Evolutionary conservation across 2,329 filamentous ascomycete genomes (phyloP).

Genomic region (Allantophomopsis lycopodina): DNA sequence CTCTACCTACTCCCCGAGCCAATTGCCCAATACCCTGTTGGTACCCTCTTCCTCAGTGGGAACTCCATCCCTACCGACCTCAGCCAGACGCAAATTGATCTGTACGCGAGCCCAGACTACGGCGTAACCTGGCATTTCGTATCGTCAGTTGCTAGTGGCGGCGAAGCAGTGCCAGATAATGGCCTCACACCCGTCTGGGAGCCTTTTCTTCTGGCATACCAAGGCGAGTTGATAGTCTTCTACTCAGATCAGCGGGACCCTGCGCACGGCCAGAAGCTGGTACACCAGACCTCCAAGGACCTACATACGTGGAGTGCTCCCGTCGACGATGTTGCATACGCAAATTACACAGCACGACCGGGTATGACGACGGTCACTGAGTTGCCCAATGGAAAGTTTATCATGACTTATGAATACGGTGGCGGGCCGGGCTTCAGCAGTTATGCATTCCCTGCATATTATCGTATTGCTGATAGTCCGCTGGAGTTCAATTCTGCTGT

Average conservation of each 20-base stretch:
- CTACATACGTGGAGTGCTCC: constrained; percentile 42
- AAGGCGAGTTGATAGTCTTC: constrained; percentile 48
- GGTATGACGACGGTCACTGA: constrained; percentile 52
- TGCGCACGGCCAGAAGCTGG: constrained; percentile 52
- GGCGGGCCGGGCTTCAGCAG: constrained; percentile 1
- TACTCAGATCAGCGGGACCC: constrained; percentile 60
- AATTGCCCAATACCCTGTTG: constrained; percentile 42
- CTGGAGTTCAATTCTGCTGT: constrained; percentile 12
- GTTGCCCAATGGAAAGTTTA: constrained; percentile 39
- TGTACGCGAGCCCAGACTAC: constrained; percentile 49
- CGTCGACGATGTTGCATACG: constrained; percentile 48
- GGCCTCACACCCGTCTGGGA: constrained; percentile 61
- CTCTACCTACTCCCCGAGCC: constrained; percentile 46
- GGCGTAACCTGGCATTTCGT: constrained; percentile 55
- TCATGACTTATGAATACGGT: constrained; percentile 49
- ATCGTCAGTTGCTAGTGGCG: constrained; percentile 47
- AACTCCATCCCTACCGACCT: constrained; percentile 32
- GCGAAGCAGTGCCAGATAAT: constrained; percentile 42
- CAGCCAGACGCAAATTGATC: constrained; percentile 50
- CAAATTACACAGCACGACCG: constrained; percentile 47
- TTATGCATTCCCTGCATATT: constrained; percentile 18
- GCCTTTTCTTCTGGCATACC: constrained; percentile 47
- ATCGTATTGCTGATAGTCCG: constrained; percentile 16
- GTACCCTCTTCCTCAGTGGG: constrained; percentile 45
- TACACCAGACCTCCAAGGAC: constrained; percentile 42